phyloP scores from a whole-genome alignment of 1,284 basidiomycete species.

The Cryptococcus sp. region DNA sequence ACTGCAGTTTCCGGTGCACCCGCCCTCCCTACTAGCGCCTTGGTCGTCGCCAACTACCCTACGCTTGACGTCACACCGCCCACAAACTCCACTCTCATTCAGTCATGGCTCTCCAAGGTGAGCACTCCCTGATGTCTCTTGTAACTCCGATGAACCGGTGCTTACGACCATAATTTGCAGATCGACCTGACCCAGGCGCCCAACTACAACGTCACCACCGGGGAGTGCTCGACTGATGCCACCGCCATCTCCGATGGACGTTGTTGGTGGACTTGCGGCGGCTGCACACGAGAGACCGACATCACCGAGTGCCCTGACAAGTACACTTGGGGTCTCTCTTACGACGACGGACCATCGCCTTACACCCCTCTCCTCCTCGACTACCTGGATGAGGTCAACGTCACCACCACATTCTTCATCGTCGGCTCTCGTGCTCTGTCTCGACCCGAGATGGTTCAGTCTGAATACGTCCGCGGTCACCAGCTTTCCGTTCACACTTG shows the following conservation, averaged over 20 bases:
- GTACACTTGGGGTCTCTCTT: slow-evolving; percentile 65
- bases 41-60: slow-evolving; percentile 61
- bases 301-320: slow-evolving; percentile 76
- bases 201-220: slow-evolving; percentile 39
- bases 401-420: slow-evolving; percentile 87
- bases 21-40: slow-evolving; percentile 44
- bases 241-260: slow-evolving; percentile 62
- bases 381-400: slow-evolving; percentile 62
- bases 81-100: slow-evolving; percentile 67
- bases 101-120: slow-evolving; percentile 71
- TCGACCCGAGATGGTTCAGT: slow-evolving; percentile 71
- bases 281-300: slow-evolving; percentile 71
- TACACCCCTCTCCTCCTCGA: slow-evolving; percentile 66
- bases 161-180: slow-evolving; percentile 7
- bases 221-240: slow-evolving; percentile 63
- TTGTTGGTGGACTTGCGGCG: slow-evolving; percentile 88
- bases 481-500: slow-evolving; percentile 61
- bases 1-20: slow-evolving; percentile 52
- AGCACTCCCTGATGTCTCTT: background rate
- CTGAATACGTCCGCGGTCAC: slow-evolving; percentile 82
- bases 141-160: slow-evolving; percentile 7
- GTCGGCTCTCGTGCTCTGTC: slow-evolving; percentile 88
- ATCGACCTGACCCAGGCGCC: slow-evolving; percentile 45
- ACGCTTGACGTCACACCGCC: slow-evolving; percentile 68
- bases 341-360: slow-evolving; percentile 64